Base-by-base conservation (phyloP, 169 alveolate genomes). In the Plasmodium fragile region DNA sequence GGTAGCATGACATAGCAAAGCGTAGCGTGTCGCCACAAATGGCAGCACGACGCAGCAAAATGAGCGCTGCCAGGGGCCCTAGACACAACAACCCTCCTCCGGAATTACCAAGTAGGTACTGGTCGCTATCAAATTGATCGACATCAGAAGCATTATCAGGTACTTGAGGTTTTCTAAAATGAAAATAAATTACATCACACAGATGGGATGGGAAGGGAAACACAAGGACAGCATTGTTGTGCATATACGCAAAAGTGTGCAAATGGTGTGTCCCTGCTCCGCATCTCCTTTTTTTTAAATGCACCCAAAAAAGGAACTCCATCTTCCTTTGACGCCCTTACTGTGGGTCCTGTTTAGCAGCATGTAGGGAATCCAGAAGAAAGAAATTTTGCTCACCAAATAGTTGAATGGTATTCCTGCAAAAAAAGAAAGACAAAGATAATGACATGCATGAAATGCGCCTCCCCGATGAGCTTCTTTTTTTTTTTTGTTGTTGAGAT, bases 341-440 rank as follows among this genome's bases (percentile, higher is more conserved):
- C 93, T 75, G 81, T 55, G 77, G 39, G 43, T 49, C 39, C 28
- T 77, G 78, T 6, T 87, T 55, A 87, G 36, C 22, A 87, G 36
- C 0, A 87, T 87, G 71, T 87, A 87, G 34, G 93, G 93, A 69
- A 87, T 77, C 93, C 93, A 87, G 49, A 87, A 87, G 80, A 87
- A 87, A 28, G 87, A 87, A 16, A 53, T 41, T 87, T 87, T 87
- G 70, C 81, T 77, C 80, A 59, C 45, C 49, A 87, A 77, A 70
- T 87, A 87, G 53, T 87, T 87, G 69, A 87, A 78, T 32, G 89
- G 85, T 8, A 87, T 52, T 75, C 72, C 93, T 87, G 55, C 28
- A 87, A 77, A 85, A 84, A 78, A 87, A 77, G 65, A 75, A 45
- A 85, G 43, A 32, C 43, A 82, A 82, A 34, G 18, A 45, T 16